Evolutionary conservation across 306 rosid species (phyloP), one percentile per base, ranked within the genome.

Genomic region (Rosa rugosa): DNA sequence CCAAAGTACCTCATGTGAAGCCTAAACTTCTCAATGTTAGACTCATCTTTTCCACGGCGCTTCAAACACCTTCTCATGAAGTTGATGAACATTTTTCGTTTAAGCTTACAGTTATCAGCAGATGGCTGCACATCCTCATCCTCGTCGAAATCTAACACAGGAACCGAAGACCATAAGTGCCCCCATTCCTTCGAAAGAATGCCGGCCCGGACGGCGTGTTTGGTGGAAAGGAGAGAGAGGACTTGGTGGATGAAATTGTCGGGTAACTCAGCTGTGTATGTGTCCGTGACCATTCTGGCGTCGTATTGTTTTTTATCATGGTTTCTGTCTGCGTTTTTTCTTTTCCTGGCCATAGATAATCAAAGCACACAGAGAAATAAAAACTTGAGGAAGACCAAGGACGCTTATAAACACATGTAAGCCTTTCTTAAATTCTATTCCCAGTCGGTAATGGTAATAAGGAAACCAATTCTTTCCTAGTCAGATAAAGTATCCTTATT

Each of bases 151-250:
- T 71, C 51, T 12, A 57, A 4, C 40, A 59, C 22, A 13, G 78
- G 42, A n/a, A 59, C 31, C 13, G 78, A 40, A 75, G 69, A 59
- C 78, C 69, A 75, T 5, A 75, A 7, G 14, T n/a, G 17, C n/a
- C 42, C 3, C 78, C 78, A 75, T 22, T 75, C 50, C 56, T 44
- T 59, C 7, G 53, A 14, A 9, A 75, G 42, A 45, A 25, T 14
- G 44, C 40, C 10, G 42, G 68, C 68, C 44, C 53, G 67, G 69
- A 42, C n/a, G 18, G 68, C 78, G 0, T 10, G 22, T 16, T 56
- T 75, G 12, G 54, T 41, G 66, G 78, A 65, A 12, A 75, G 53
- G 23, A 75, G 68, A 25, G 25, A 36, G 41, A 75, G 69, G 40
- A 75, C 38, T 22, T 59, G 54, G 78, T 57, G 9, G 25, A 75